These are phyloP conservation scores for Leptographium galeiforme DNA, from an alignment of 2,329 filamentous ascomycete genomes.

Conservation along the genomic window DNA sequence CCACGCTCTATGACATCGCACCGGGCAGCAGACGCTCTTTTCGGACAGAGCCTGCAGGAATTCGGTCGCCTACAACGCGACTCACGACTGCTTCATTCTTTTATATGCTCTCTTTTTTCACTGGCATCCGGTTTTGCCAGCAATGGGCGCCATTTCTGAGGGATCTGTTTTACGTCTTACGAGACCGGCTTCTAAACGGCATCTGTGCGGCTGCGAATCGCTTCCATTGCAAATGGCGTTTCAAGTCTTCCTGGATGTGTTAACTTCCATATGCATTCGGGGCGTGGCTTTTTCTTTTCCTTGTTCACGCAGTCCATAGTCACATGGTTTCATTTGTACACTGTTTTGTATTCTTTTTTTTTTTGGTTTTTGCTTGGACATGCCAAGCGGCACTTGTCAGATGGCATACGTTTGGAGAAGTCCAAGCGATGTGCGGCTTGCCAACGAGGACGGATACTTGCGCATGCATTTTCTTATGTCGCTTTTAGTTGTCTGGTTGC, in stretches of 20 bases:
- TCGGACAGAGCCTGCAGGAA: not conserved
- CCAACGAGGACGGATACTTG: not conserved
- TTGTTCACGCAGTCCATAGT: not conserved
- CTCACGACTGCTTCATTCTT: not conserved
- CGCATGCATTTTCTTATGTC: not conserved
- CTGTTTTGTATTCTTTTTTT: not conserved
- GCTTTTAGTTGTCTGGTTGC: not conserved
- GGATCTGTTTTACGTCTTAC: conserved; percentile 3
- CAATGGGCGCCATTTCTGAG: conserved; percentile 6
- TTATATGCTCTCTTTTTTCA: not conserved
- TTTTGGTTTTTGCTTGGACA: not conserved
- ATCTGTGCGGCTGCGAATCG: conserved; percentile 6
- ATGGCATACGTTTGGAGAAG: not conserved
- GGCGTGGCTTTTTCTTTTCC: not conserved
- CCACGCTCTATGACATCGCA: not conserved
- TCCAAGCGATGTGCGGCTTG: not conserved
- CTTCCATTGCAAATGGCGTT: conserved; percentile 10
- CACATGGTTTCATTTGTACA: not conserved
- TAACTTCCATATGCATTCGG: not conserved
- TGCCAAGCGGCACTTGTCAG: not conserved
- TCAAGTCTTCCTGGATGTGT: not conserved
- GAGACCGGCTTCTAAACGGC: not conserved
- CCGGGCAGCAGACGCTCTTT: not conserved
- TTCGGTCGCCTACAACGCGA: not conserved
- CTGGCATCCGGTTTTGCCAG: conserved; percentile 6